These are phyloP conservation scores for Triangularia setosa DNA, from an alignment of 2,329 filamentous ascomycete species.

Conservation along the genomic window DNA sequence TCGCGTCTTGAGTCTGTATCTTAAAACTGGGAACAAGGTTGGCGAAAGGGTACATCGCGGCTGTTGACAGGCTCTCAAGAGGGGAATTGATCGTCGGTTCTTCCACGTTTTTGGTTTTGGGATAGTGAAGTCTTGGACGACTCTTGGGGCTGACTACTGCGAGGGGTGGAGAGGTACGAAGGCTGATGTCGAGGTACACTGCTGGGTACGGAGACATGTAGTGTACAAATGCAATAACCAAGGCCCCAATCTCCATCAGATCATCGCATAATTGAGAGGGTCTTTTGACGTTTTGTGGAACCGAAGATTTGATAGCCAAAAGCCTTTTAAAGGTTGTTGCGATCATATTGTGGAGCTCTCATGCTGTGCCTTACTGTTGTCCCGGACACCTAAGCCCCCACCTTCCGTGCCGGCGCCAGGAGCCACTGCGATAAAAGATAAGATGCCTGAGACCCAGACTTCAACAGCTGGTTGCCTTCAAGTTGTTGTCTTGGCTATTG, in stretches of 20 bases:
- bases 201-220: neutral
- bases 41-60: neutral
- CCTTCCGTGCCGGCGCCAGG: neutral
- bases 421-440: neutral
- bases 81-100: neutral
- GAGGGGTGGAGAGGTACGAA: neutral
- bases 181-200: neutral
- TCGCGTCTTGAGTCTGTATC: neutral
- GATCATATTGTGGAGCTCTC: neutral
- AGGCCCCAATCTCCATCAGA: neutral
- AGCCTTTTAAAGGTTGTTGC: neutral
- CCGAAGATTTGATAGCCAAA: neutral
- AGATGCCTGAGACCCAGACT: neutral
- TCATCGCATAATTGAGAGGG: neutral
- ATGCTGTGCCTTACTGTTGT: too few relatives aligned
- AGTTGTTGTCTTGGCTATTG: neutral
- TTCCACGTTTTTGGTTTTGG: neutral
- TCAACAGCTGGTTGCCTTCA: neutral
- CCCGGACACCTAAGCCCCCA: neutral
- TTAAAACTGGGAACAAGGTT: neutral
- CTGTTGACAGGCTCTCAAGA: neutral
- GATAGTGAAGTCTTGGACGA: neutral
- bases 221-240: neutral
- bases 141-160: neutral
- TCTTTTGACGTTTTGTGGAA: neutral